Conservation (phyloP, 2,329 filamentous ascomycete genomes). For the Sporothrix luriei region DNA sequence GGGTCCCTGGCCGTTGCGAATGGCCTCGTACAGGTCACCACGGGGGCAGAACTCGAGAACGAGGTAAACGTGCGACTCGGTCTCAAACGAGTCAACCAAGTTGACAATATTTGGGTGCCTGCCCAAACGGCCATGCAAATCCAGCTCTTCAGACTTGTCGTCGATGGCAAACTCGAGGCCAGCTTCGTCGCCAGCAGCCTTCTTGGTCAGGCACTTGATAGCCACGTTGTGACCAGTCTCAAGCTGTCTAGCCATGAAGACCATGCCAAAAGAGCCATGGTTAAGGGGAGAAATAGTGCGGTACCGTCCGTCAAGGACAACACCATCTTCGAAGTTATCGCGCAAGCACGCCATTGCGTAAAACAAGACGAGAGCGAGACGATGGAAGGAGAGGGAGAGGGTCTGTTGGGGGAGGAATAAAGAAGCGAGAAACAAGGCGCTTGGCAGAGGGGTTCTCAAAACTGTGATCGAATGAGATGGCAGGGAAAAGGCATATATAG, state of each 20-base stretch:
- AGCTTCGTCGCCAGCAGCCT: constrained; percentile 61
- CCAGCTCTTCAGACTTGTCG: constrained; percentile 78
- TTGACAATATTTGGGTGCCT: constrained; percentile 92
- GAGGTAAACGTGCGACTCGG: constrained; percentile 82
- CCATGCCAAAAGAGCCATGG: constrained; percentile 98
- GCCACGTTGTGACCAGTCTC: constrained; percentile 78
- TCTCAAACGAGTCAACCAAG: constrained; percentile 87
- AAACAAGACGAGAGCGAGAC: constrained; percentile 33
- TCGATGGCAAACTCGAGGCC: constrained; percentile 72
- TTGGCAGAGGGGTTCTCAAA: not conserved
- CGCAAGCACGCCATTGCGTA: constrained; percentile 77
- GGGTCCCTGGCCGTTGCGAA: constrained; percentile 83
- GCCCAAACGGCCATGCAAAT: constrained; percentile 77
- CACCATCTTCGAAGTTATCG: constrained; percentile 76
- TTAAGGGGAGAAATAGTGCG: constrained; percentile 92
- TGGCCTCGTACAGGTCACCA: constrained; percentile 96
- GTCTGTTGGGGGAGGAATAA: not conserved
- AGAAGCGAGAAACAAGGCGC: constrained; percentile 30
- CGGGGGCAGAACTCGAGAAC: constrained; percentile 94
- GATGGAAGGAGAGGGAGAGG: not conserved
- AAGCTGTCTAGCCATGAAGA: constrained; percentile 86
- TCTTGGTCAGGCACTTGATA: constrained; percentile 95
- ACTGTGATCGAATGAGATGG: constrained; percentile 31
- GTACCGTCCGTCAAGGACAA: constrained; percentile 85
- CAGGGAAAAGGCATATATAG: constrained; percentile 40